Conservation (phyloP, 495 filamentous ascomycete genomes). For the Hypomontagnella submonticulosa region DNA sequence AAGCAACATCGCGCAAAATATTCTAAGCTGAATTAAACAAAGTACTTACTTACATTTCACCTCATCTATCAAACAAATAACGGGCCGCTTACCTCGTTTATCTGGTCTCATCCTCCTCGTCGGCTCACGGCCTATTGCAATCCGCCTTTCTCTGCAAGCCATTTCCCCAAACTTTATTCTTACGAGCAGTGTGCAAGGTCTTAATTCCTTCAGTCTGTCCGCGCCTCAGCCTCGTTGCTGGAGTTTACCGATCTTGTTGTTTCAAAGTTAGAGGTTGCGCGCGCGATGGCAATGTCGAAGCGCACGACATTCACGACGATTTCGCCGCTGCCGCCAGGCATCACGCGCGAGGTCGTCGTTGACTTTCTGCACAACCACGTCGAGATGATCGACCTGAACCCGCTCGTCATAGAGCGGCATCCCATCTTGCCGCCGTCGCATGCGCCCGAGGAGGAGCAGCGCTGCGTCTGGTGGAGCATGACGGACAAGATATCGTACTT, state of each 20-base stretch:
- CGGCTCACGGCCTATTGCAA: conserved; percentile 13
- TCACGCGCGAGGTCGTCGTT: conserved; percentile 73
- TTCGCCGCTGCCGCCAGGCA: conserved; percentile 73
- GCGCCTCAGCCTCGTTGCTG: conserved; percentile 15
- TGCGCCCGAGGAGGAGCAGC: conserved; percentile 71
- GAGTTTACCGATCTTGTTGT: neutral
- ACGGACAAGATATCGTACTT: conserved; percentile 79
- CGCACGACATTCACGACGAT: conserved; percentile 72
- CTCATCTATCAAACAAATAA: neutral
- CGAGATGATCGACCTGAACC: conserved; percentile 85
- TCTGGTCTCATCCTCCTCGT: conserved; percentile 17
- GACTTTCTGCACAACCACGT: conserved; percentile 75
- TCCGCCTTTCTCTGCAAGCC: conserved; percentile 14
- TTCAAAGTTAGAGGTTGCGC: neutral
- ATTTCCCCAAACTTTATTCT: conserved; percentile 9
- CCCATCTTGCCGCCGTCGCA: conserved; percentile 70
- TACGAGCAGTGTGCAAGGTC: conserved; percentile 2
- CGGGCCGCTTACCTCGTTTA: conserved; percentile 18
- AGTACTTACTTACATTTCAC: conserved; percentile 4
- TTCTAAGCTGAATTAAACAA: neutral
- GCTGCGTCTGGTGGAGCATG: conserved; percentile 76
- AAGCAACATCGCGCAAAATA: too few relatives aligned
- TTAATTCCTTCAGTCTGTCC: neutral
- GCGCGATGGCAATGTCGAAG: conserved; percentile 59
- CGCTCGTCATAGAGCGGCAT: conserved; percentile 75